phyloP scores from a whole-genome alignment of 257 asterid genomes.

The Echium plantagineum region DNA sequence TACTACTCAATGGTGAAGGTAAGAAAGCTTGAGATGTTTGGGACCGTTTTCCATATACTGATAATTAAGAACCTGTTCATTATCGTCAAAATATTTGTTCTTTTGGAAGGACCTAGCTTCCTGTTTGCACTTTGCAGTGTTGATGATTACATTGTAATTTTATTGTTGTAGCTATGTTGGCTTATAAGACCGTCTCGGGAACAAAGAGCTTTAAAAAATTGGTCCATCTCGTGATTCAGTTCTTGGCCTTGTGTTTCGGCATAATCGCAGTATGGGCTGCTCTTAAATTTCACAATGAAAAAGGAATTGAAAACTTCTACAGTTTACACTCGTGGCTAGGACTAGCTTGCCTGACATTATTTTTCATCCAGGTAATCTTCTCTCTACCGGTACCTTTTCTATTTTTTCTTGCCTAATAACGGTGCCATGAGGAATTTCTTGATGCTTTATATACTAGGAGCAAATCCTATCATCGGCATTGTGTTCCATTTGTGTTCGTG shows the following conservation, averaged over 20 bases:
- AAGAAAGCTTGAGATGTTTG: slow-evolving; percentile 7
- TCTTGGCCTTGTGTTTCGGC: slow-evolving; percentile 41
- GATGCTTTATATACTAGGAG: too few relatives aligned
- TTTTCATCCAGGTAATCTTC: slow-evolving; percentile 54
- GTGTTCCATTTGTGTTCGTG: background rate
- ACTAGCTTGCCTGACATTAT: slow-evolving; percentile 56
- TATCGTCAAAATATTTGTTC: background rate
- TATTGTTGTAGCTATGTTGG: slow-evolving; percentile 59
- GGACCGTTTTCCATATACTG: background rate
- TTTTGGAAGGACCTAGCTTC: background rate
- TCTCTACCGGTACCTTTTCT: background rate
- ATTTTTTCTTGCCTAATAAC: background rate
- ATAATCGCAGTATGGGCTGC: slow-evolving; percentile 73
- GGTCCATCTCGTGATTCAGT: slow-evolving; percentile 65
- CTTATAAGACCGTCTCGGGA: slow-evolving; percentile 75
- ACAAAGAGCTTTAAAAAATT: slow-evolving; percentile 48
- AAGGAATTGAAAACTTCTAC: slow-evolving; percentile 72
- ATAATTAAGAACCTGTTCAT: background rate
- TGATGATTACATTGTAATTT: background rate
- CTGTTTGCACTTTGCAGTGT: background rate
- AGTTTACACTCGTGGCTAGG: slow-evolving; percentile 97
- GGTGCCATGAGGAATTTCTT: background rate
- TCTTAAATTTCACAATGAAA: slow-evolving; percentile 71
- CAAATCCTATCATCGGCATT: background rate
- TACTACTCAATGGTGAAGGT: slow-evolving; percentile 92